Conservation (phyloP, 2,329 filamentous ascomycete species). For the Ilyonectria mors-panacis region DNA sequence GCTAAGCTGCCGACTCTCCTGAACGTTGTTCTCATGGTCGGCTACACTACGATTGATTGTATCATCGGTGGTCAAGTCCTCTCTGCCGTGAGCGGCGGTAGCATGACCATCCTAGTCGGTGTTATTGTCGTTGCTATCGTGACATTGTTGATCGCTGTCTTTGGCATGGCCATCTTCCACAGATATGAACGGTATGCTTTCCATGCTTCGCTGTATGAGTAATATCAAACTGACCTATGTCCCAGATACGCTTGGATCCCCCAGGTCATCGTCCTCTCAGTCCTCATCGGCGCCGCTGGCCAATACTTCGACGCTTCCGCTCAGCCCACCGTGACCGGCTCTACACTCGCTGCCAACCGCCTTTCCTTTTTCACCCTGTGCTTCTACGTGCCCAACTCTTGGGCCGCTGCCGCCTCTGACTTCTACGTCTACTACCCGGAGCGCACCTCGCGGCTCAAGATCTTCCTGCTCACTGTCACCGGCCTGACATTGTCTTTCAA, state of each 20-base stretch:
- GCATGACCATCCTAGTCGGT: constrained; percentile 80
- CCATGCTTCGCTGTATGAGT: rapidly evolving
- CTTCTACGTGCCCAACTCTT: constrained; percentile 66
- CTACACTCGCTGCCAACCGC: constrained; percentile 71
- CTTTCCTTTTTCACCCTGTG: constrained; percentile 81
- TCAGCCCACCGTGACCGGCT: constrained; percentile 72
- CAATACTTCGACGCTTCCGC: constrained; percentile 73
- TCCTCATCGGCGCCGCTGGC: constrained; percentile 78
- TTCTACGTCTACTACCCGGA: constrained; percentile 85
- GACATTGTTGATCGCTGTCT: constrained; percentile 81
- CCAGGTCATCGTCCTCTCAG: constrained; percentile 81
- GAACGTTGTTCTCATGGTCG: constrained; percentile 75
- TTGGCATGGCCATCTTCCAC: constrained; percentile 70
- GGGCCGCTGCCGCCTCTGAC: constrained; percentile 82
- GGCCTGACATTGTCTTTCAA: constrained; percentile 75
- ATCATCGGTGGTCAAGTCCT: constrained; percentile 87
- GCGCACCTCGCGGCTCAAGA: constrained; percentile 69
- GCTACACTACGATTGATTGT: constrained; percentile 83
- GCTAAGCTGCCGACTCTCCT: constrained; percentile 51
- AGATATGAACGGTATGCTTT: constrained; percentile 73
- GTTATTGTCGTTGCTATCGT: constrained; percentile 83
- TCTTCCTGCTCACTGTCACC: constrained; percentile 79
- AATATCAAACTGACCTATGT: constrained; percentile 8
- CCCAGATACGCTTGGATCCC: constrained; percentile 65
- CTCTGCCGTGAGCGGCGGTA: constrained; percentile 75